Evolutionary conservation across 2,329 filamentous ascomycete genomes (phyloP).

Genomic region (Lasiodiplodia hormozganensis): DNA sequence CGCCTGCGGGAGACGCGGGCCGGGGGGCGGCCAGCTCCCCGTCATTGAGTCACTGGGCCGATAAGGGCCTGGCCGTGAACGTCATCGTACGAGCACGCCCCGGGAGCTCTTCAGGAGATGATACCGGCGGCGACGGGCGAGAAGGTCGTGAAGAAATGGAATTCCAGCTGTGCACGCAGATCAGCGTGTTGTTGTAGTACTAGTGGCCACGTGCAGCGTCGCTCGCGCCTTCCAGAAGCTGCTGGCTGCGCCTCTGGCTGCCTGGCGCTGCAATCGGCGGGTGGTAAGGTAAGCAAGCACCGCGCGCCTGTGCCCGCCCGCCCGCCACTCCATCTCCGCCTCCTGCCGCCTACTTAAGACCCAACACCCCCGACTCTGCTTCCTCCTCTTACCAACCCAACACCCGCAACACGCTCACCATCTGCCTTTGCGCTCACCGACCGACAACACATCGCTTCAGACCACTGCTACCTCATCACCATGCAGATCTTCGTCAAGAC

Average conservation of each 20-base stretch:
- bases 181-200: neutral
- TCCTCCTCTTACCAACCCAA: slow-evolving; percentile 28
- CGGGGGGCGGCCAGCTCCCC: slow-evolving; percentile 10
- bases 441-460: slow-evolving; percentile 19
- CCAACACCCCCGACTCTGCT: slow-evolving; percentile 34
- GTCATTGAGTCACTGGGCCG: slow-evolving; percentile 20
- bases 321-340: slow-evolving; percentile 44
- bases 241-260: slow-evolving; percentile 19
- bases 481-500: slow-evolving; percentile 99
- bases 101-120: slow-evolving; percentile 11
- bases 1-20: slow-evolving; percentile 3
- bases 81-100: slow-evolving; percentile 24
- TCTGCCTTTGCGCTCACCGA: slow-evolving; percentile 27
- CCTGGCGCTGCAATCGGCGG: slow-evolving; percentile 7
- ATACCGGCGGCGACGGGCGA: neutral
- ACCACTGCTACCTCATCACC: slow-evolving; percentile 44
- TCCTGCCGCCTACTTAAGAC: slow-evolving; percentile 42
- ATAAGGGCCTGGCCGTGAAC: slow-evolving; percentile 27
- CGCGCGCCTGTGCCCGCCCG: slow-evolving; percentile 27
- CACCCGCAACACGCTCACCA: slow-evolving; percentile 13
- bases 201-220: neutral
- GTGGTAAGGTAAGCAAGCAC: slow-evolving; percentile 7
- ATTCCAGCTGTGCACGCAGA: neutral
- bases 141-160: neutral
- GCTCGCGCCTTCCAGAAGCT: slow-evolving; percentile 26